Evolutionary conservation across 2,329 filamentous ascomycete genomes (phyloP).

Genomic region (Fusarium sp.): DNA sequence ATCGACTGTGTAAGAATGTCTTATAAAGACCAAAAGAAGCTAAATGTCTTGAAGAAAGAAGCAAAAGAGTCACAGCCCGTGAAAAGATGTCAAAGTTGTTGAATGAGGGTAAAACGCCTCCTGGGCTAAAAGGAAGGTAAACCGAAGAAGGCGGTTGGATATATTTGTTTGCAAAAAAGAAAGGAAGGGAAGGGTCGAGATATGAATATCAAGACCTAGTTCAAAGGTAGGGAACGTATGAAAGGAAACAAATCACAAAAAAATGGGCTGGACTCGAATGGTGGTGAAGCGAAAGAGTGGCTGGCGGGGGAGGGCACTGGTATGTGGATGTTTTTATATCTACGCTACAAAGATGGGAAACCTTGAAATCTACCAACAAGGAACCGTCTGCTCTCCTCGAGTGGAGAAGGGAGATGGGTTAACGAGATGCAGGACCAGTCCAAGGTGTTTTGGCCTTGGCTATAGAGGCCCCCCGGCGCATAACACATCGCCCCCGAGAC

Average conservation of each 20-base stretch:
- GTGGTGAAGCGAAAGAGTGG: neutral
- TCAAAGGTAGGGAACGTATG: slow-evolving; percentile 14
- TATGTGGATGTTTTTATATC: slow-evolving; percentile 35
- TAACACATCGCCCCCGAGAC: neutral
- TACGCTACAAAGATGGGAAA: slow-evolving; percentile 17
- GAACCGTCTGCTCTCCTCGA: no score
- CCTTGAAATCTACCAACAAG: neutral
- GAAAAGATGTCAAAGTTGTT: neutral
- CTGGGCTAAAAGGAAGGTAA: slow-evolving; percentile 36
- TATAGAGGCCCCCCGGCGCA: slow-evolving; percentile 14
- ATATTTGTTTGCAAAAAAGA: slow-evolving; percentile 14
- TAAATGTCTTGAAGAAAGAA: neutral
- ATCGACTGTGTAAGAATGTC: slow-evolving; percentile 13
- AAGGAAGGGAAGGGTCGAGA: slow-evolving; percentile 21
- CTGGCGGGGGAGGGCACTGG: slow-evolving; percentile 14
- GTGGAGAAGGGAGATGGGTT: neutral
- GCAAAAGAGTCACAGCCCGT: slow-evolving; percentile 15
- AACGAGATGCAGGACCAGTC: slow-evolving; percentile 10
- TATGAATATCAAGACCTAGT: slow-evolving; percentile 24
- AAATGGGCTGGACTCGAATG: slow-evolving; percentile 25
- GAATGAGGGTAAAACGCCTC: slow-evolving; percentile 35
- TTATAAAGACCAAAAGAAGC: neutral
- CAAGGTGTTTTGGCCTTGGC: neutral
- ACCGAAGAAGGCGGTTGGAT: slow-evolving; percentile 13
- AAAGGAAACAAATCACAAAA: slow-evolving; percentile 13